Percentiles rank a stretch among this genome's conserved stretches.
Evolutionary conservation across 2,329 filamentous ascomycete genomes (phyloP).

Genomic region (Botrytis squamosa): DNA sequence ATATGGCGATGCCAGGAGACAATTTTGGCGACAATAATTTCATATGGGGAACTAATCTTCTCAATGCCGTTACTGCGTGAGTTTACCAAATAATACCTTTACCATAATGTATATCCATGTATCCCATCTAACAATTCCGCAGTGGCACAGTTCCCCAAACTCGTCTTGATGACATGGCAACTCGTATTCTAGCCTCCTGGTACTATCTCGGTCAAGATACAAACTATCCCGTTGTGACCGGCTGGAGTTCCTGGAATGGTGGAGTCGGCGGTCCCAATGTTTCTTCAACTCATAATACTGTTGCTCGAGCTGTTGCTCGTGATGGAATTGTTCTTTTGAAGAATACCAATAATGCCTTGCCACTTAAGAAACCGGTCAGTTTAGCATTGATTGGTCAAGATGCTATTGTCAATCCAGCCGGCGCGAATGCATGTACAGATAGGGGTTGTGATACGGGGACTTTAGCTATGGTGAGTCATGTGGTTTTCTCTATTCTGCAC

Average conservation of each 20-base stretch:
- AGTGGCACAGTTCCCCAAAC: conserved; percentile 57
- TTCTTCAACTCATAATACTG: conserved; percentile 59
- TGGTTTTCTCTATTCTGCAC: not conserved
- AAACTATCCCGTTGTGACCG: conserved; percentile 51
- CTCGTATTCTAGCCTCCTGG: conserved; percentile 62
- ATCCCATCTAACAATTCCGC: conserved; percentile 24
- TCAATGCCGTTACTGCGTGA: conserved; percentile 48
- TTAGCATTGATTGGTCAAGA: conserved; percentile 64
- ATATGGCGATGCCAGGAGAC: conserved; percentile 80
- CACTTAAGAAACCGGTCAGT: conserved; percentile 53
- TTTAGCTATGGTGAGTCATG: conserved; percentile 56
- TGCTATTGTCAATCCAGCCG: conserved; percentile 58
- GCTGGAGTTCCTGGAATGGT: conserved; percentile 44
- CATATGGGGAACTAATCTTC: conserved; percentile 56
- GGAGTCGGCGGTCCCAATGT: conserved; percentile 45
- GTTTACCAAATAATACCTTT: not conserved
- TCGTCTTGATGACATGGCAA: conserved; percentile 66
- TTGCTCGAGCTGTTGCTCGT: conserved; percentile 55
- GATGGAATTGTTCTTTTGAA: conserved; percentile 67
- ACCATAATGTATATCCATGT: not conserved
- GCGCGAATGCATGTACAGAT: conserved; percentile 63
- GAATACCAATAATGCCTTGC: conserved; percentile 57
- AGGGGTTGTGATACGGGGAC: conserved; percentile 60
- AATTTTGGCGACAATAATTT: conserved; percentile 51
- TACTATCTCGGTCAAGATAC: conserved; percentile 54